Percentiles rank a stretch among this genome's conserved stretches.
Evolutionary conservation across 2,329 filamentous ascomycete genomes (phyloP).

Genomic region (Fusarium duplospermum): DNA sequence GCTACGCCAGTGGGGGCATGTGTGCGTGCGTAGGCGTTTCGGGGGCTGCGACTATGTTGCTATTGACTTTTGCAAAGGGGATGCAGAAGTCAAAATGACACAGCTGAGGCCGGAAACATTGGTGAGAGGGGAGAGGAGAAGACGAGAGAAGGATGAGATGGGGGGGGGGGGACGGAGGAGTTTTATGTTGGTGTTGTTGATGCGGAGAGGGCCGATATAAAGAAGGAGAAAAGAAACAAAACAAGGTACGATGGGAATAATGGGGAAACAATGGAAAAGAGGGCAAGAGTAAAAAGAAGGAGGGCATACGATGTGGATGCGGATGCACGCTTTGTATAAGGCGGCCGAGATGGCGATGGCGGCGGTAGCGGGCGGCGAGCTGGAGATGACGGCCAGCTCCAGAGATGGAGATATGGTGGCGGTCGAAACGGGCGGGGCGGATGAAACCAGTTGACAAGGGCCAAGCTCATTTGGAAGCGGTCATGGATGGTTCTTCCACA

Average conservation of each 20-base stretch:
- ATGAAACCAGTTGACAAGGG: conserved; percentile 56
- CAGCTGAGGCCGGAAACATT: background rate
- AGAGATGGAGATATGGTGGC: conserved; percentile 52
- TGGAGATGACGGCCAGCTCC: conserved; percentile 61
- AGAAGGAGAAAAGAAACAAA: background rate
- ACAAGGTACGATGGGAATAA: conserved; percentile 4
- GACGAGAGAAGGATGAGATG: background rate
- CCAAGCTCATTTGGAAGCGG: conserved; percentile 60
- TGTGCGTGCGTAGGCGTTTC: conserved; percentile 27
- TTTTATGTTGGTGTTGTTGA: conserved; percentile 4
- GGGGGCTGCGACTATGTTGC: conserved; percentile 28
- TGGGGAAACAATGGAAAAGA: conserved; percentile 15
- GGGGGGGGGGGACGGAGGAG: background rate
- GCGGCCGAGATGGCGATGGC: conserved; percentile 13
- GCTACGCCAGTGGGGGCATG: conserved; percentile 45
- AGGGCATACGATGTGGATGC: conserved; percentile 40
- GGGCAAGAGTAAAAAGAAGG: conserved; percentile 27
- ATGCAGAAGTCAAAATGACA: conserved; percentile 10
- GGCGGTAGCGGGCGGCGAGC: conserved; percentile 47
- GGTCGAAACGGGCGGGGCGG: conserved; percentile 55
- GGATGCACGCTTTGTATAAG: conserved; percentile 43
- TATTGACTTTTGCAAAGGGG: conserved; percentile 30
- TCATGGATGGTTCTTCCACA: conserved; percentile 49
- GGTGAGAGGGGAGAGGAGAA: background rate
- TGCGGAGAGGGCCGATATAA: background rate